A percentile compares a stretch with the other conserved stretches of the same genome.
Evolutionary conservation across 306 rosid genomes (phyloP).

Genomic region (Castanea sativa): DNA sequence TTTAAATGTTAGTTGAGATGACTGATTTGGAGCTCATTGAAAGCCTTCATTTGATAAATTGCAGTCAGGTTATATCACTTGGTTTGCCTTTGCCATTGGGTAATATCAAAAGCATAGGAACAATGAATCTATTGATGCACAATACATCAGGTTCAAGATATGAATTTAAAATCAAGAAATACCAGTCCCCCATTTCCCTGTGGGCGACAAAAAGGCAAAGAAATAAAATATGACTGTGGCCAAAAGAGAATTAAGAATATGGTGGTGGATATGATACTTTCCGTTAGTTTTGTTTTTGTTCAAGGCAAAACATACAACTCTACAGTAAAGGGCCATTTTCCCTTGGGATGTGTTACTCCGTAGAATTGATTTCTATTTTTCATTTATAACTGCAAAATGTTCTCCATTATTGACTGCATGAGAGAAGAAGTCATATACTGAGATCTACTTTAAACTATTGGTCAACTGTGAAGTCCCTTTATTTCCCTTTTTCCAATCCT

Average conservation of each 20-base stretch:
- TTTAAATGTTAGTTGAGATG: too few relatives aligned
- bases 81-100: too few relatives aligned
- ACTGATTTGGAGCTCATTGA: too few relatives aligned
- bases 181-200: too few relatives aligned
- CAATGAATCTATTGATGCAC: too few relatives aligned
- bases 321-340: background rate
- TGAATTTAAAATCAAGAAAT: background rate
- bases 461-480: background rate
- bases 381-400: background rate
- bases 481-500: background rate
- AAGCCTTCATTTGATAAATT: too few relatives aligned
- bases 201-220: background rate
- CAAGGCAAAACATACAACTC: background rate
- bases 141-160: background rate
- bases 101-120: too few relatives aligned
- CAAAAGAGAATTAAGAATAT: background rate
- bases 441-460: background rate
- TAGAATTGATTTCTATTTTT: background rate
- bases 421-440: background rate
- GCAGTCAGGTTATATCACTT: too few relatives aligned
- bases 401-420: background rate
- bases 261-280: background rate
- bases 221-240: too few relatives aligned
- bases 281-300: background rate
- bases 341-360: background rate